A percentile compares a stretch with the other conserved stretches of the same genome.
These are phyloP conservation scores for Plectosphaerella plurivora DNA, from an alignment of 2,329 filamentous ascomycete species.

Conservation along the genomic window DNA sequence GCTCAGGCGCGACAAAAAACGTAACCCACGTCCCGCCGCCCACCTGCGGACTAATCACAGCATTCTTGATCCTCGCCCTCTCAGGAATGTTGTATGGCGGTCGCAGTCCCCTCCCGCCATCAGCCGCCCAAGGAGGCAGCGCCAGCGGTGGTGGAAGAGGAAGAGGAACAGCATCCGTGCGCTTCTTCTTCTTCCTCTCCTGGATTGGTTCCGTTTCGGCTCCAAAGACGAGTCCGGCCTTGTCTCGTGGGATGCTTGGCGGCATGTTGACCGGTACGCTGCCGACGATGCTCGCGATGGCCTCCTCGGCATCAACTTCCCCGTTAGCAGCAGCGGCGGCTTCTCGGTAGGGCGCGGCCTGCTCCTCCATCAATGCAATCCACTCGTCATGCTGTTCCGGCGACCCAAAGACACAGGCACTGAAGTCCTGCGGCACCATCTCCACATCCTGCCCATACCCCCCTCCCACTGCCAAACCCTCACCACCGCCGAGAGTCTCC, in stretches of 20 bases:
- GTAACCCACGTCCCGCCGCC: slow-evolving; percentile 20
- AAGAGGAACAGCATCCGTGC: not conserved
- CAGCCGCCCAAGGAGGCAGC: not conserved
- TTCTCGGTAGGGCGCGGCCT: not conserved
- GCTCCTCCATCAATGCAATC: not conserved
- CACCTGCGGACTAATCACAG: slow-evolving; percentile 19
- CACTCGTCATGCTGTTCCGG: not conserved
- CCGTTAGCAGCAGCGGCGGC: not conserved
- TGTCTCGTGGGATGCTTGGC: not conserved
- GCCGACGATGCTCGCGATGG: not conserved
- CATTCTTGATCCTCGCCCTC: slow-evolving; percentile 21
- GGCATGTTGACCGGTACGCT: not conserved
- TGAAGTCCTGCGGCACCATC: no score
- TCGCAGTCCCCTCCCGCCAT: slow-evolving; percentile 2
- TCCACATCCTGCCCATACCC: not conserved
- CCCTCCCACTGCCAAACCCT: not conserved
- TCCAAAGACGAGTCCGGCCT: not conserved
- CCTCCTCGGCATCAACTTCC: not conserved
- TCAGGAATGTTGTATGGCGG: slow-evolving; percentile 23
- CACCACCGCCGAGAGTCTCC: not conserved
- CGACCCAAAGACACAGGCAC: no score
- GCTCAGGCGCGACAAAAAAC: slow-evolving; percentile 20
- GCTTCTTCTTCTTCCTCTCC: not conserved
- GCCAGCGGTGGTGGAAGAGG: slow-evolving; percentile 3
- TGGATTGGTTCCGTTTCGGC: not conserved